Percentiles rank a stretch among this genome's conserved stretches.
Evolutionary conservation across 2,329 filamentous ascomycete genomes (phyloP).

Genomic region (Colletotrichum trifolii): DNA sequence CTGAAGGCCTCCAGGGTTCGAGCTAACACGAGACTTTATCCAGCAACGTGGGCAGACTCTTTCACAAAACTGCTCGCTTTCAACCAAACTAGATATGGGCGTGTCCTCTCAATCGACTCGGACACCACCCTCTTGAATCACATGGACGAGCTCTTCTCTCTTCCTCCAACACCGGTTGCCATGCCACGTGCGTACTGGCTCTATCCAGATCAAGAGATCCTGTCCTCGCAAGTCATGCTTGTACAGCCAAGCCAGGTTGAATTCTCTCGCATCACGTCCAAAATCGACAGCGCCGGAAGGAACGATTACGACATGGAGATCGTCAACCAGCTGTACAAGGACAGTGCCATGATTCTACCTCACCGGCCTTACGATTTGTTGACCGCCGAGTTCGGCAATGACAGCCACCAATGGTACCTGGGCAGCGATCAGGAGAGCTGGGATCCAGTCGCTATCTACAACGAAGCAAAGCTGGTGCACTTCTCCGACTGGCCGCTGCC

Average conservation of each 20-base stretch:
- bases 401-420: constrained; percentile 56
- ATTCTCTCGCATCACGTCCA: constrained; percentile 21
- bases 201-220: constrained; percentile 49
- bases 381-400: constrained; percentile 68
- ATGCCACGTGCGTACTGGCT: constrained; percentile 81
- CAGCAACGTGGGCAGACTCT: constrained; percentile 68
- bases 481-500: constrained; percentile 79
- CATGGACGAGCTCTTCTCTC: constrained; percentile 78
- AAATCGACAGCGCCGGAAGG: constrained; percentile 54
- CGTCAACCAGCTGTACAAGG: constrained; percentile 69
- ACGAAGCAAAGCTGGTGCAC: constrained; percentile 74
- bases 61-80: constrained; percentile 79
- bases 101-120: constrained; percentile 65
- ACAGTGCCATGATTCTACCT: constrained; percentile 69
- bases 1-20: neutral
- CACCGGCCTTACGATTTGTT: constrained; percentile 72
- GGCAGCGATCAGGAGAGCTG: constrained; percentile 65
- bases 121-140: constrained; percentile 70
- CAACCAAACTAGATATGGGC: constrained; percentile 69
- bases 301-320: constrained; percentile 75
- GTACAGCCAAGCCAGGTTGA: constrained; percentile 56
- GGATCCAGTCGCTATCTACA: constrained; percentile 63
- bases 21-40: constrained; percentile 11
- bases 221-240: constrained; percentile 64
- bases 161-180: constrained; percentile 69